Conservation (phyloP, 169 alveolate species). For the Eimeria tenella region DNA sequence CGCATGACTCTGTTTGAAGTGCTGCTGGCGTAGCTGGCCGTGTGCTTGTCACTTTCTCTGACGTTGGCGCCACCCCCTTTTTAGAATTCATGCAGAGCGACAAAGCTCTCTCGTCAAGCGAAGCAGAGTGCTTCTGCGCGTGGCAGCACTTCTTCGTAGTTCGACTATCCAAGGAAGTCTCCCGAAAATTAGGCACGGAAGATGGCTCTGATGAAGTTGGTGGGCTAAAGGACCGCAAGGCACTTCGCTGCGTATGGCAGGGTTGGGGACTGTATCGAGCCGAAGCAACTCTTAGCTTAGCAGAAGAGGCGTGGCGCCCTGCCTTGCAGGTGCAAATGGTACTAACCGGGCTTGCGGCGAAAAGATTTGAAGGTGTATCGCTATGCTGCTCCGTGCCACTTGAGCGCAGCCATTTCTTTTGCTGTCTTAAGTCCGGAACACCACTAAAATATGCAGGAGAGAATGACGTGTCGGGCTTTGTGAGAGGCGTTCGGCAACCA, state of each 20-base stretch:
- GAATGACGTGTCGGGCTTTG: not conserved
- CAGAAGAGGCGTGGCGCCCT: slow-evolving; percentile 16
- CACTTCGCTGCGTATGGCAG: not conserved
- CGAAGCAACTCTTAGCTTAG: slow-evolving; percentile 15
- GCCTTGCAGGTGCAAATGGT: slow-evolving; percentile 22
- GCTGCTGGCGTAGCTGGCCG: not conserved
- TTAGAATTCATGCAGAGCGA: not conserved
- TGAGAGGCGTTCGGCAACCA: too few relatives aligned
- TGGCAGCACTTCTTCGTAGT: not conserved
- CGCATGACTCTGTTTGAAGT: not conserved
- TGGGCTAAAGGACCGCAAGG: not conserved
- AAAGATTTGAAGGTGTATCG: not conserved
- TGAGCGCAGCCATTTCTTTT: not conserved
- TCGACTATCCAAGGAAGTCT: slow-evolving; percentile 10
- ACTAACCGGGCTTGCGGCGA: not conserved
- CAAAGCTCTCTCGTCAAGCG: not conserved
- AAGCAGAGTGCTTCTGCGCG: not conserved
- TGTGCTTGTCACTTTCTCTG: not conserved
- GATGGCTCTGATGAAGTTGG: not conserved
- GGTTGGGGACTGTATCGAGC: not conserved
- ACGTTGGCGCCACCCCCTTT: not conserved
- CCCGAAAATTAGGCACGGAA: not conserved
- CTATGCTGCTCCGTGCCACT: not conserved
- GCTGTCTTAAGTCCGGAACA: not conserved
- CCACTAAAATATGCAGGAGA: not conserved